Evolutionary conservation across 352 stramenopile genomes (phyloP), one percentile per base, ranked within the genome.

Genomic region (Globisporangium takayamanum): DNA sequence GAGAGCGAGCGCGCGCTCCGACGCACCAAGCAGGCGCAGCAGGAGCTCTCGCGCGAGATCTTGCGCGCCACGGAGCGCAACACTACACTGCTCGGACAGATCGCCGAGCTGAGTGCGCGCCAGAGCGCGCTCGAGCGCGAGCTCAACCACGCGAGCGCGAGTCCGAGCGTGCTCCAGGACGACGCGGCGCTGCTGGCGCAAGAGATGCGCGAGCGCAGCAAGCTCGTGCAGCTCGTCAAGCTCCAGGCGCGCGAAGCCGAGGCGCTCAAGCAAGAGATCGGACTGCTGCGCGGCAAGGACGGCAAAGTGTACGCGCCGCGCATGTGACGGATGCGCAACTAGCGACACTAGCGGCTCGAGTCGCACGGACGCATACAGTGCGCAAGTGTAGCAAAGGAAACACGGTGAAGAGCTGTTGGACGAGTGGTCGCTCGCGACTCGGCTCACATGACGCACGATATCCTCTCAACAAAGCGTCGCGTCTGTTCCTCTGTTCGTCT

Each of bases 171-270:
- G n/a, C 57, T 81, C 30, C 66, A 85, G 18, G 72, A 92, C 62
- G 78, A 84, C 59, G 64, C 69, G 12, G 63, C 61, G 55, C 54
- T 84, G 50, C 50, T 76, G 12, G 74, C 88, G 60, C 70, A 78
- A 36, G 92, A 97, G 67, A 85, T 89, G 68, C 74, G 77, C 55
- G 92, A 97, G 70, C 85, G 85, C 55, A 92, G 89, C 64, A 91
- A 95, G 36, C 75, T 98, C 22, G 84, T 95, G 16, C 73, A 85
- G 28, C 73, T 97, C 26, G 88, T 97, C 14, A 97, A 96, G 62
- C 74, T 98, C 28, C 92, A 98, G 70, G 80, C 80, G 37, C 82
- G 87, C 41, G 91, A 98, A 59, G 72, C 97, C 12, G 89, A 98
- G 55, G 87, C 87, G 14, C 78, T 98, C 47, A 95, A 95, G 60